Percentiles rank a stretch among this genome's conserved stretches.
Conservation (phyloP, 225 moss, liverwort and hornwort genomes). For the Neckera pumila region DNA sequence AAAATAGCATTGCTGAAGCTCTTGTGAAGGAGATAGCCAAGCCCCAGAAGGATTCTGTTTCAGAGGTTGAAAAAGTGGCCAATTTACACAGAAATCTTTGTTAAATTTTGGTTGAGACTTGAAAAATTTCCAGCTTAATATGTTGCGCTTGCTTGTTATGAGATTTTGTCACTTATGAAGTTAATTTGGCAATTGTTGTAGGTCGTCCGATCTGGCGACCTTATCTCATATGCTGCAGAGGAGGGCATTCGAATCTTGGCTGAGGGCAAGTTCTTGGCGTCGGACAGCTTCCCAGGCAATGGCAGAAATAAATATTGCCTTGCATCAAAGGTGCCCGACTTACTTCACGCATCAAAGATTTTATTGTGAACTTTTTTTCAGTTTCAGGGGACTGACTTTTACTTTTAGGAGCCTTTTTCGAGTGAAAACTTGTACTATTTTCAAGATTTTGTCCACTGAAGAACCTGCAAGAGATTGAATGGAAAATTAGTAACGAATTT, state of each 20-base stretch:
- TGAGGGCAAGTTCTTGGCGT: conserved; percentile 62
- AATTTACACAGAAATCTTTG: not conserved
- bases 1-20: conserved; percentile 53
- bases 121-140: not conserved
- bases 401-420: conserved; percentile 39
- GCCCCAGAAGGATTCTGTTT: conserved; percentile 53
- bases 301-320: conserved; percentile 76
- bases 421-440: not conserved
- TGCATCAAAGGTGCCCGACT: conserved; percentile 47
- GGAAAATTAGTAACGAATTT: too few species aligned
- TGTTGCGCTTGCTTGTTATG: not conserved
- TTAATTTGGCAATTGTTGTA: not conserved
- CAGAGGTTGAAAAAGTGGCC: conserved; percentile 1
- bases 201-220: conserved; percentile 79
- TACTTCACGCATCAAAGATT: not conserved
- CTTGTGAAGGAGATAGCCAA: conserved; percentile 82
- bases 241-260: conserved; percentile 67
- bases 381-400: conserved; percentile 57
- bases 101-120: not conserved
- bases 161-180: not conserved
- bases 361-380: conserved; percentile 30
- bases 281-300: conserved; percentile 84
- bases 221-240: conserved; percentile 66
- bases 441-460: not conserved
- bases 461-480: not conserved